These are phyloP conservation scores for Aureobasidium sp. DNA, from an alignment of 2,329 filamentous ascomycete species.

Conservation along the genomic window DNA sequence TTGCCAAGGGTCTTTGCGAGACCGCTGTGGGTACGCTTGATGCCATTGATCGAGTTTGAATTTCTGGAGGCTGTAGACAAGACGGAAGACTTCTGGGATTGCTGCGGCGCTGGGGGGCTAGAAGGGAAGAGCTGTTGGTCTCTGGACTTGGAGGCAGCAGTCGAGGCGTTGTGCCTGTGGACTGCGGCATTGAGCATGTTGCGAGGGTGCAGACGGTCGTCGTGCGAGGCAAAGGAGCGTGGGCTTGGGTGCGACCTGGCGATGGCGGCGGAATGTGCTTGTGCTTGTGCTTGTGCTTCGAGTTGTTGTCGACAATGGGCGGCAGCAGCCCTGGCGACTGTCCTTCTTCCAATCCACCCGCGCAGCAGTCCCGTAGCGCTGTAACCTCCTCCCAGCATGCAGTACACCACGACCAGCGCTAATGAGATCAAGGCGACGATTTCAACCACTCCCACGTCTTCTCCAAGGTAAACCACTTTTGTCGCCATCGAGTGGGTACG, in stretches of 20 bases:
- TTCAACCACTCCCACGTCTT: slow-evolving; percentile 8
- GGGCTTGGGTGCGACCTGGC: background rate
- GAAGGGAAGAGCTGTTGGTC: slow-evolving; percentile 47
- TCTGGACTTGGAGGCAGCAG: slow-evolving; percentile 18
- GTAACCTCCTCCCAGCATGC: slow-evolving; percentile 23
- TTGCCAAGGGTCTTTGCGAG: slow-evolving; percentile 35
- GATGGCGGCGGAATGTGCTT: slow-evolving; percentile 14
- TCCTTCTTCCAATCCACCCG: slow-evolving; percentile 10
- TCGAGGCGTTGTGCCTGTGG: slow-evolving; percentile 30
- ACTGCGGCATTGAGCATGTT: slow-evolving; percentile 36
- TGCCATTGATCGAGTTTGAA: slow-evolving; percentile 21
- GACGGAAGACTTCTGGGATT: slow-evolving; percentile 28
- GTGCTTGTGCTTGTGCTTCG: slow-evolving; percentile 8
- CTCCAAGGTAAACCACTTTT: background rate
- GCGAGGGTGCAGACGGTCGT: slow-evolving; percentile 5
- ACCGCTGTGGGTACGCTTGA: slow-evolving; percentile 40
- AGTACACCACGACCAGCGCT: slow-evolving; percentile 17
- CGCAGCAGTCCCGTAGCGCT: slow-evolving; percentile 20
- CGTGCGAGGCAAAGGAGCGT: slow-evolving; percentile 15
- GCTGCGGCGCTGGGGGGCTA: slow-evolving; percentile 42
- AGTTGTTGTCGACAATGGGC: slow-evolving; percentile 17
- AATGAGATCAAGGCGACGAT: slow-evolving; percentile 1
- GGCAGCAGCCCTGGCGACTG: slow-evolving; percentile 15
- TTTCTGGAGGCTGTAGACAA: slow-evolving; percentile 26
- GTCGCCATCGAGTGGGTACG: background rate